Evolutionary conservation across 495 filamentous ascomycete genomes (phyloP).

Genomic region (Collariella sp.): DNA sequence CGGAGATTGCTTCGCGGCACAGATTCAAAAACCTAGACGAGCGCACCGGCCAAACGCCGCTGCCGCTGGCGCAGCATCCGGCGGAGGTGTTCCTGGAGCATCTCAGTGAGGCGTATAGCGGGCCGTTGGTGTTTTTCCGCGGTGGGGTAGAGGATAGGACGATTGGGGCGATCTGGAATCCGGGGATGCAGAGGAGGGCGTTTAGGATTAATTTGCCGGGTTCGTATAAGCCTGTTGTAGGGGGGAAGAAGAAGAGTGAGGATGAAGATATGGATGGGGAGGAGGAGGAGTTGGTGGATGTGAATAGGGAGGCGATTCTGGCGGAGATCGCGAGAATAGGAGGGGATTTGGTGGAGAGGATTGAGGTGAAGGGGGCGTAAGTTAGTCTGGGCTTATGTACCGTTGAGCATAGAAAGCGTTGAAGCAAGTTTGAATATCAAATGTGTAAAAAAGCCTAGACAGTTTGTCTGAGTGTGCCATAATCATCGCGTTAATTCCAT

Average conservation of each 20-base stretch:
- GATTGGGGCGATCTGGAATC: slow-evolving; percentile 80
- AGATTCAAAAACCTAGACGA: slow-evolving; percentile 67
- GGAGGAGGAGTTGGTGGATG: slow-evolving; percentile 37
- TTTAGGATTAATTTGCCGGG: slow-evolving; percentile 64
- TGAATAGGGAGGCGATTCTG: slow-evolving; percentile 67
- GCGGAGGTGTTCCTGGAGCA: slow-evolving; percentile 47
- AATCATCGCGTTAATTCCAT: background rate
- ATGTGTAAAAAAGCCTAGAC: no score
- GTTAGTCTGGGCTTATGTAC: background rate
- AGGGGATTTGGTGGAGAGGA: slow-evolving; percentile 49
- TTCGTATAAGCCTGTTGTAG: slow-evolving; percentile 51
- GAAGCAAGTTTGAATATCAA: no score
- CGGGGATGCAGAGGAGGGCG: slow-evolving; percentile 42
- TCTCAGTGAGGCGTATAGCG: slow-evolving; percentile 51
- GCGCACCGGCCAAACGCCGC: slow-evolving; percentile 25
- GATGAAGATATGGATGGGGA: slow-evolving; percentile 11
- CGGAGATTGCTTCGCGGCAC: slow-evolving; percentile 4
- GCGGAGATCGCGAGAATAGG: slow-evolving; percentile 71
- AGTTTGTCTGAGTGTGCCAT: background rate
- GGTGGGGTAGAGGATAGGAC: slow-evolving; percentile 46
- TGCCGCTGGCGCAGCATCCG: slow-evolving; percentile 42
- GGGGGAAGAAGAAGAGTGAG: background rate
- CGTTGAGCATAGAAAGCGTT: background rate
- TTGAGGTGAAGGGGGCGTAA: slow-evolving; percentile 35
- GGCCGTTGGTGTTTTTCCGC: slow-evolving; percentile 66